Evolutionary conservation across 139 green algal genomes (phyloP).

Genomic region (Auxenochlorella pyrenoidosa): DNA sequence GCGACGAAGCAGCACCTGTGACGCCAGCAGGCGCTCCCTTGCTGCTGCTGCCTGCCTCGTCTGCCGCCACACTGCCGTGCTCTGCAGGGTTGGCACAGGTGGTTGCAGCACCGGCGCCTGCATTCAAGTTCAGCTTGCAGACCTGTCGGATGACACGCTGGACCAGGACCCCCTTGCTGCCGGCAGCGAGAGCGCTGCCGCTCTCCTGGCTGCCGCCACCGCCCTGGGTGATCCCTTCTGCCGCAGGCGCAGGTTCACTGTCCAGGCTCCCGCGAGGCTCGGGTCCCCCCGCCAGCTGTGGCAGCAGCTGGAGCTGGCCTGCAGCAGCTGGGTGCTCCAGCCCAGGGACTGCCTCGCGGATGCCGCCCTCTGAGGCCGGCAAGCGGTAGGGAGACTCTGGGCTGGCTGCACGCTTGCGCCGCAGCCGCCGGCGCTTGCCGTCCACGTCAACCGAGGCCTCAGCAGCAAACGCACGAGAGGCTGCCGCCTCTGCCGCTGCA

Average conservation of each 20-base stretch:
- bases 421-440: conserved; percentile 43
- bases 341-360: not conserved
- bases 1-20: not conserved
- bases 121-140: conserved; percentile 11
- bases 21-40: not conserved
- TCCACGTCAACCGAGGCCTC: conserved; percentile 39
- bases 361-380: not conserved
- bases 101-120: not conserved
- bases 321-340: not conserved
- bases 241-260: not conserved
- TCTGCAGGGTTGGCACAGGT: not conserved
- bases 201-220: not conserved
- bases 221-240: not conserved
- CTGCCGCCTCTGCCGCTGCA: not conserved
- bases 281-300: not conserved
- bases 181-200: not conserved
- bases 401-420: conserved; percentile 41
- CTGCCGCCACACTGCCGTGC: not conserved
- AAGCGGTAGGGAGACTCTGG: conserved; percentile 28
- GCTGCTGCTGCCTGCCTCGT: not conserved
- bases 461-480: not conserved
- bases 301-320: not conserved
- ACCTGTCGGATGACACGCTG: conserved; percentile 32
- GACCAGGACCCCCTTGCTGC: not conserved
- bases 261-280: not conserved